Conservation (phyloP, 352 stramenopile species). For the Phytopythium montanum region DNA sequence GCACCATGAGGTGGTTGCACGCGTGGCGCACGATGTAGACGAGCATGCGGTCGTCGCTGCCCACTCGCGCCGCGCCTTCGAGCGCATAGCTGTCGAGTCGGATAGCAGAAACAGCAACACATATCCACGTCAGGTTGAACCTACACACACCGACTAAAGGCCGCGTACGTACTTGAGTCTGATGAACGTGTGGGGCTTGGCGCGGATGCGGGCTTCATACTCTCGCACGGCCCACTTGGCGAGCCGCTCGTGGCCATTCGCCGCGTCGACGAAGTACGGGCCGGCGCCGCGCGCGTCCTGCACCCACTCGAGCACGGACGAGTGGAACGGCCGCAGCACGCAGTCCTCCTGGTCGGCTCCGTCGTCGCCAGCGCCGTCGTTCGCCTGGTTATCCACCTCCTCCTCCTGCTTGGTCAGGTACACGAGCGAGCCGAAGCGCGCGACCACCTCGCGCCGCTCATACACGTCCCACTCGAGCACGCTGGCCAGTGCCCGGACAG, state of each 20-base stretch:
- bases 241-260: conserved; percentile 55
- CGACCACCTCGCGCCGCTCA: conserved; percentile 50
- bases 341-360: conserved; percentile 12
- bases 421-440: conserved; percentile 52
- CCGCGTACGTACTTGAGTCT: conserved; percentile 55
- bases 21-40: conserved; percentile 78
- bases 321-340: conserved; percentile 59
- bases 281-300: conserved; percentile 46
- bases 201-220: conserved; percentile 41
- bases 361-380: conserved; percentile 16
- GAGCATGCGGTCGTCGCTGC: conserved; percentile 26
- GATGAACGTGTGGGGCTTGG: conserved; percentile 54
- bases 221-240: conserved; percentile 53
- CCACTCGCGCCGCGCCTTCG: conserved; percentile 29
- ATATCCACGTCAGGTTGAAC: neutral
- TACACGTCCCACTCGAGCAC: conserved; percentile 60
- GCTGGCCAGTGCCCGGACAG: conserved; percentile 32
- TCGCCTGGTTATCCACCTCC: neutral
- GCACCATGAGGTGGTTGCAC: conserved; percentile 71
- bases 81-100: conserved; percentile 43
- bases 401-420: conserved; percentile 22
- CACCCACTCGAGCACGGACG: conserved; percentile 71
- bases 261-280: conserved; percentile 45
- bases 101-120: conserved; percentile 11
- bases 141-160: neutral